Conservation (phyloP, 2,329 filamentous ascomycete genomes). For the Penicillium sp. region DNA sequence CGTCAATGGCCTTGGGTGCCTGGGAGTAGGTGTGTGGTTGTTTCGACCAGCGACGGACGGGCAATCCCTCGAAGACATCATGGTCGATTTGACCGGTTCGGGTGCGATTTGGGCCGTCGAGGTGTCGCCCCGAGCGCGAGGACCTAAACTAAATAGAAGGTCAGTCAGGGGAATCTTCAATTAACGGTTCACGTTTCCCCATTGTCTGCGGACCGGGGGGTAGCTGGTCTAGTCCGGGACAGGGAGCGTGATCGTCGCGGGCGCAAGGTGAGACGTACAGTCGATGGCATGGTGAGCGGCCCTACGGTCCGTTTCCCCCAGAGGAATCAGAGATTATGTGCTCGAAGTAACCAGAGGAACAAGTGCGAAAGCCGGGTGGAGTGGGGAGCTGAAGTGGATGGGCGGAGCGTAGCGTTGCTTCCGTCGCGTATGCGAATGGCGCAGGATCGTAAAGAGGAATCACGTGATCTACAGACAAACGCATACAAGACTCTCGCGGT, state of each 20-base stretch:
- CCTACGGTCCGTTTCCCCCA: constrained; percentile 8
- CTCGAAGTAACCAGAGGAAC: not conserved
- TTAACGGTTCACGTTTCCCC: not conserved
- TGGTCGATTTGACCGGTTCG: constrained; percentile 57
- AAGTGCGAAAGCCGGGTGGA: not conserved
- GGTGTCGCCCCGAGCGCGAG: constrained; percentile 57
- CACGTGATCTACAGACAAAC: constrained; percentile 11
- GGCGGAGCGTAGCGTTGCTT: not conserved
- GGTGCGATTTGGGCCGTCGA: constrained; percentile 44
- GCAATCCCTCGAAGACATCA: constrained; percentile 70
- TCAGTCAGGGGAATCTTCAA: constrained; percentile 12
- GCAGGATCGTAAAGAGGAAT: constrained; percentile 3
- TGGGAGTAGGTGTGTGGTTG: constrained; percentile 68
- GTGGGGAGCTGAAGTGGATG: constrained; percentile 5
- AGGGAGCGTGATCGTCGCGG: constrained; percentile 2
- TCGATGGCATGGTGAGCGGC: constrained; percentile 33
- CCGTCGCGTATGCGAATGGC: constrained; percentile 11
- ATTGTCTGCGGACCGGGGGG: not conserved
- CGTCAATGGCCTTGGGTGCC: constrained; percentile 59
- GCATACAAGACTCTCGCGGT: not conserved
- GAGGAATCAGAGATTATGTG: constrained; percentile 2
- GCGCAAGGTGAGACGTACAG: constrained; percentile 28
- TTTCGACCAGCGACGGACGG: constrained; percentile 85
- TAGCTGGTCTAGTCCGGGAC: not conserved
- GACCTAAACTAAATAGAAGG: constrained; percentile 51